Evolutionary conservation across 257 asterid species (phyloP), one percentile per base, ranked within the genome.

Genomic region (Gentiana dahurica): DNA sequence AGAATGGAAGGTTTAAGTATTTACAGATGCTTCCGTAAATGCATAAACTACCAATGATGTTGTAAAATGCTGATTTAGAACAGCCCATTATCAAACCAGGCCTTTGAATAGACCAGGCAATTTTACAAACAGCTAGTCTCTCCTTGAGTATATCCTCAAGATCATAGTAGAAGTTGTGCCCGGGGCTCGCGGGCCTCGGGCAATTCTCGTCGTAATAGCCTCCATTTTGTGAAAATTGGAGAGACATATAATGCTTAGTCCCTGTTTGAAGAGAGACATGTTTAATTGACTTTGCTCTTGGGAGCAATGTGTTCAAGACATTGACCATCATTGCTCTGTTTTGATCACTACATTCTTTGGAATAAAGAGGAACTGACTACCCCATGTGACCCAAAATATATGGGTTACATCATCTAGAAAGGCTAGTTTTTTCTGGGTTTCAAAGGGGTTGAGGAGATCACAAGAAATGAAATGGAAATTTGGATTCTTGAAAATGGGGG

Each of bases 361-460:
- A 79, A 60, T 89, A 91, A 4, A 85, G 68, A 5, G 82, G 50
- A 71, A 85, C 34, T 72, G 75, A 68, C 73, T 79, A 3, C 91
- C 90, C 97, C 97, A 89, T 0, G 95, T 89, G 44, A 89, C 83
- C 97, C 97, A 89, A 37, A 85, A 89, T 0, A 85, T 12, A 46
- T 89, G 95, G 2, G 95, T 85, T 4, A 68, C 70, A 5, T 83
- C 88, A 0, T 57, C 58, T 1, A 84, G 38, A 1, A 36, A 34
- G 8, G 71, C 75, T 3, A 89, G 77, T 71, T 79, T 82, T 48
- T 66, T 54, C 6, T 41, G 68, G 7, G 89, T 71, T 60, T 89
- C 88, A 1, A 8, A 12, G 8, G 82, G 69, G 70, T 73, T 72
- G 8, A 76, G 78, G 50, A 89, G 89, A 65, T 89, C 84, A 35